Evolutionary conservation across 2,329 filamentous ascomycete species (phyloP), one percentile per base, ranked within the genome.

Genomic region (Uncinocarpus reesii): DNA sequence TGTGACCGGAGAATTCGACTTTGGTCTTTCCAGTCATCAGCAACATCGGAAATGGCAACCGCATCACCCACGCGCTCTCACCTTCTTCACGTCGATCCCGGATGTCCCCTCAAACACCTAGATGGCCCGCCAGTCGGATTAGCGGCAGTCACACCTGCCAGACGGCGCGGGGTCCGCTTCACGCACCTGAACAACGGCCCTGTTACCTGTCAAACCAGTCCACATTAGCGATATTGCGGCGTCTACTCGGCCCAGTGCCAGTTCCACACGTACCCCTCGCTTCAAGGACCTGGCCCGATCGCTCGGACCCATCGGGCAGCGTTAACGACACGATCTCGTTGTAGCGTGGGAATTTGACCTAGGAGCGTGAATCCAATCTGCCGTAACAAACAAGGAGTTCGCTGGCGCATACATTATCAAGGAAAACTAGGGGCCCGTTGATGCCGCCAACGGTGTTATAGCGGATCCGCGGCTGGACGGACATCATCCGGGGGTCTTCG

Each of bases 371-470:
- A 38, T 21, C 18, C 18, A 18, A 16, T 18, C 7, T 7, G 18
- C 4, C 20, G n/a, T 7, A 28, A 13, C 5, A 20, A 36, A n/a
- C 10, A 23, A 7, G 31, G 4, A 23, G 20, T n/a, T 42, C 11
- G 24, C 4, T n/a, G 2, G 15, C 50, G 72, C 81, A 58, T 69
- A 94, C 90, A 79, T 94, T 93, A 67, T 96, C 92, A 58, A 98
- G 79, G 64, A 98, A 90, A 65, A 98, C 92, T 70, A 98, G 79
- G 62, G 92, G 92, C 52, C 92, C 92, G 73, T 98, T 98, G 71
- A 98, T 83, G 75, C 90, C 90, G 64, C 88, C 86, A 65, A 98
- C 88, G 60, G 92, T 98, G 76, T 98, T 98, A 80, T 98, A 98
- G 63, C 84, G 82, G 71, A 96, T 77, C 65, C 81, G 75, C 58